Evolutionary conservation across 352 stramenopile species (phyloP).

Genomic region (Phytophthora colocasiae): DNA sequence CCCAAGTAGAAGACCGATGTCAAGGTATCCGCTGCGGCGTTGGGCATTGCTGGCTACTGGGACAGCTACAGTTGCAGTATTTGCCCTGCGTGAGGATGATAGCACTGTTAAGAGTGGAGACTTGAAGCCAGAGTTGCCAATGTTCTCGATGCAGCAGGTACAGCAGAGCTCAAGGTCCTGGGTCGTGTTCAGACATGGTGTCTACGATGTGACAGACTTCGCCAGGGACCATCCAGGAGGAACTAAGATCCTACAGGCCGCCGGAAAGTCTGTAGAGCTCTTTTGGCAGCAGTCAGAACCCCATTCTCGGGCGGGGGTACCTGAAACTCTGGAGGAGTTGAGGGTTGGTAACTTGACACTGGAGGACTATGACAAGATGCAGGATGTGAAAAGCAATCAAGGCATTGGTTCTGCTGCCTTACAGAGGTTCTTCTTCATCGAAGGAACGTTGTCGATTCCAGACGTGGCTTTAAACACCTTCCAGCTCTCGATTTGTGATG

Average conservation of each 20-base stretch:
- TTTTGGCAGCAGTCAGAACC: conserved; percentile 34
- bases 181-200: conserved; percentile 31
- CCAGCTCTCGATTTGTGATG: conserved; percentile 18
- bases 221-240: conserved; percentile 21
- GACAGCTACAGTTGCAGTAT: background rate
- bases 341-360: conserved; percentile 30
- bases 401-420: background rate
- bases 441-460: background rate
- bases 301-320: conserved; percentile 3
- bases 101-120: conserved; percentile 4
- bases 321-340: conserved; percentile 23
- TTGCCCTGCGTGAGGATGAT: background rate
- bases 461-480: conserved; percentile 12
- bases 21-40: background rate
- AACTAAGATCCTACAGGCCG: conserved; percentile 21
- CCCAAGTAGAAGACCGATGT: background rate
- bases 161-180: conserved; percentile 10
- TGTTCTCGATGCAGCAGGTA: conserved; percentile 31
- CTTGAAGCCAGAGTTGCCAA: conserved; percentile 13
- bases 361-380: conserved; percentile 22
- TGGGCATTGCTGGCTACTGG: conserved; percentile 9
- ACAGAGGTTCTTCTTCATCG: conserved; percentile 22
- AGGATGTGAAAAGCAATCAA: conserved; percentile 12
- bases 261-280: conserved; percentile 31
- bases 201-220: conserved; percentile 40